Evolutionary conservation across 2,329 filamentous ascomycete species (phyloP).

Genomic region (Periconia sp.): DNA sequence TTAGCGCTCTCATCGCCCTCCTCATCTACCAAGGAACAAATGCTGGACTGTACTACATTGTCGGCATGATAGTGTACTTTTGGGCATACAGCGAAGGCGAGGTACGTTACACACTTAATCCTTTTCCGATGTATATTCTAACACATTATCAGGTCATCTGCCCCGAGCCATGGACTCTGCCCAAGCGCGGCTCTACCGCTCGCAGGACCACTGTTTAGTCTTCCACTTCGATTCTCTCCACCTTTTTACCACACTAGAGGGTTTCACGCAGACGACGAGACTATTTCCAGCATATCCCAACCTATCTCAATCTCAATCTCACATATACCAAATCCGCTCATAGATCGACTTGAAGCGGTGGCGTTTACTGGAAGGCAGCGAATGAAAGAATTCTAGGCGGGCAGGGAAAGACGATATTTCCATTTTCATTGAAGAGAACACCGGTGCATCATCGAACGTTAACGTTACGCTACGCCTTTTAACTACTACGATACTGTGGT

Average conservation of each 20-base stretch:
- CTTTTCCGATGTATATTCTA: conserved; percentile 8
- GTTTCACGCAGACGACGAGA: no score
- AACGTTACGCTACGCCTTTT: neutral
- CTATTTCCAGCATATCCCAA: neutral
- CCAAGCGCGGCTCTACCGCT: conserved; percentile 48
- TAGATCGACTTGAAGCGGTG: no score
- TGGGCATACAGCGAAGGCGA: conserved; percentile 98
- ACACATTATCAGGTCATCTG: conserved; percentile 50
- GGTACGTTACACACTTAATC: conserved; percentile 62
- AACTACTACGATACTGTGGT: conserved; percentile 1
- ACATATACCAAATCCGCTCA: neutral
- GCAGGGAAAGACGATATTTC: neutral
- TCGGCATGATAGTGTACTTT: conserved; percentile 87
- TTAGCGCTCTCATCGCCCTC: conserved; percentile 74
- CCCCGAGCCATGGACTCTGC: conserved; percentile 57
- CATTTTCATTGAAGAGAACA: no score
- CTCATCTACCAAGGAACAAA: conserved; percentile 94
- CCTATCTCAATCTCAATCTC: neutral
- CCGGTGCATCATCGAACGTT: no score
- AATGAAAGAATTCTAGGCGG: neutral
- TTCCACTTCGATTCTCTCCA: conserved; percentile 1
- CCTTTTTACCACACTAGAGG: no score
- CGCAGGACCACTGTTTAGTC: conserved; percentile 26
- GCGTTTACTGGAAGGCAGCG: conserved; percentile 5
- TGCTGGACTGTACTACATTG: conserved; percentile 86